Base-by-base conservation (phyloP, 2,329 filamentous ascomycete species). In the Pleomassaria siparia region DNA sequence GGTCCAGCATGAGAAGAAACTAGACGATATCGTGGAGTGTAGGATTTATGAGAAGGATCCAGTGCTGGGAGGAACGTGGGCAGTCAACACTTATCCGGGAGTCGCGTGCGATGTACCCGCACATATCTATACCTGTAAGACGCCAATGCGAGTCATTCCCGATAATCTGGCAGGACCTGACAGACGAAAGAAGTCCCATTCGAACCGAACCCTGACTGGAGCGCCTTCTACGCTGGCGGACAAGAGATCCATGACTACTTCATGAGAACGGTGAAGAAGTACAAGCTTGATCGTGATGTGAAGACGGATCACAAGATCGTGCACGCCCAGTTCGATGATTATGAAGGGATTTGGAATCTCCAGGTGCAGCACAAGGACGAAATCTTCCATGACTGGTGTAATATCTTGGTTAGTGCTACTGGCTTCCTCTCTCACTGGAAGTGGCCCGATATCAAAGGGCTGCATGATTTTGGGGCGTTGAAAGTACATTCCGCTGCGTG, bases 211-310 rank as follows among this genome's bases (percentile, higher is more conserved):
- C 70, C 71, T 0, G 55, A 68, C 15, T 75, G 72, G 72, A 67
- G 62, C 3, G 52, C 58, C 2, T 73, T 71, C 53, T 75, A 74
- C 47, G 64, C 66, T 12, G 54, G 57, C 1, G 69, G 68, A 0
- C 44, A 54, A 8, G 72, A 74, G 49, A 75, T 76, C 26, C 54
- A 63, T n/a, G 59, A 66, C 1, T 76, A 75, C 50, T 67, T 75
- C 46, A 56, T 69, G 45, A 40, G 47, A 4, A 69, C 69, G 0
- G 67, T 67, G 2, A 58, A 60, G 36, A 74, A 74, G 52, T 72
- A 63, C 53, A 63, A 68, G 15, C 57, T 73, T 0, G 66, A 69
- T 30, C 54, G 64, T 9, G 56, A 72, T 39, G 49, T 74, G 3
- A 55, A 69, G 24, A 59, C 69, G n/a, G 11, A 3, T 15, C 57